A percentile compares a stretch with the other conserved stretches of the same genome.
Conservation (phyloP, 23 red algal species). For the Chondrus crispus region DNA sequence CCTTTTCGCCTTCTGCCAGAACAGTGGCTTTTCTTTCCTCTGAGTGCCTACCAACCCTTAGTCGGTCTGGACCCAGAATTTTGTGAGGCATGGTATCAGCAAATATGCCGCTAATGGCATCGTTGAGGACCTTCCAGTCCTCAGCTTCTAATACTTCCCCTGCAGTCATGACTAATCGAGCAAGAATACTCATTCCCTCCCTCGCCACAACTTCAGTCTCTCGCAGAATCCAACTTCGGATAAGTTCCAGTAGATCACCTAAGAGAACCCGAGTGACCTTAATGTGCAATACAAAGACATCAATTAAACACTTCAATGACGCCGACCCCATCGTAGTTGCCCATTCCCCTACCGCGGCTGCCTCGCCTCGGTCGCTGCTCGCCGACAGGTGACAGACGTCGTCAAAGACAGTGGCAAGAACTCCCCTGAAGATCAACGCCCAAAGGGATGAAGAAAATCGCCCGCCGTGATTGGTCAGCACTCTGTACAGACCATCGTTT, state of each 20-base stretch:
- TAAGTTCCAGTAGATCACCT: constrained; percentile 59
- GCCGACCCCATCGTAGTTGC: constrained; percentile 73
- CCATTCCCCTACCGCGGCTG: constrained; percentile 63
- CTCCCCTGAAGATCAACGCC: constrained; percentile 87
- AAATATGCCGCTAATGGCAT: constrained; percentile 43
- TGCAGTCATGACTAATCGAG: constrained; percentile 50
- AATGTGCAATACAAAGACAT: constrained; percentile 81
- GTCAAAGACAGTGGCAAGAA: constrained; percentile 94
- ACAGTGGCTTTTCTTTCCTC: too few species aligned
- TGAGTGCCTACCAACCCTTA: neutral
- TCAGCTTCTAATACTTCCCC: constrained; percentile 32
- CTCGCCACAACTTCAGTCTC: constrained; percentile 83
- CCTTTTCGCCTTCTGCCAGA: neutral
- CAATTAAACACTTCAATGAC: constrained; percentile 73
- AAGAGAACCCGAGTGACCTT: constrained; percentile 34
- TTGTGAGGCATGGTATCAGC: constrained; percentile 75
- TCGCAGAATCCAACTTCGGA: constrained; percentile 79
- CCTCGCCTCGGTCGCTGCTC: constrained; percentile 38
- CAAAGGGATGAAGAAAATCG: constrained; percentile 77
- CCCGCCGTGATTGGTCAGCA: constrained; percentile 76
- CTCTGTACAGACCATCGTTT: constrained; percentile 68
- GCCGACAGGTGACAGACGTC: constrained; percentile 78
- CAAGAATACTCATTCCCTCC: constrained; percentile 80
- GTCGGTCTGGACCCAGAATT: constrained; percentile 50
- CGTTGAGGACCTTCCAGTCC: constrained; percentile 75